A percentile compares a stretch with the other conserved stretches of the same genome.
Conservation (phyloP, 2,329 filamentous ascomycete species). For the Cordyceps sp. region DNA sequence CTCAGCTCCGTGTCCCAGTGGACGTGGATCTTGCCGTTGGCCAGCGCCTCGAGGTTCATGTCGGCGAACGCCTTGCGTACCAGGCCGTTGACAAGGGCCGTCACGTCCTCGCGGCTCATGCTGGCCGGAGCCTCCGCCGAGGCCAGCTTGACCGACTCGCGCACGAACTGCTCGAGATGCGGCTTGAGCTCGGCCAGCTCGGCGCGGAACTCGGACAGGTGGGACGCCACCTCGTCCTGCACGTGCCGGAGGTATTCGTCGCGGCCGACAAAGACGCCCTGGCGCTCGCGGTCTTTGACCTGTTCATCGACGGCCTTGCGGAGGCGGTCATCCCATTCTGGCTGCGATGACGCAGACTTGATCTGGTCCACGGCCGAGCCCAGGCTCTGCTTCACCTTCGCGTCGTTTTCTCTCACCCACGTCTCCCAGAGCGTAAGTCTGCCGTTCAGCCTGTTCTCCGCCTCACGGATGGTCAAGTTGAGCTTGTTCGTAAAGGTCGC, state of each 20-base stretch:
- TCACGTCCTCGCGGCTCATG: constrained; percentile 24
- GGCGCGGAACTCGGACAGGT: constrained; percentile 20
- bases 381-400: constrained; percentile 15
- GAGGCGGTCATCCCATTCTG: constrained; percentile 17
- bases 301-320: constrained; percentile 20
- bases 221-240: constrained; percentile 18
- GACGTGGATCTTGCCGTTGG: constrained; percentile 26
- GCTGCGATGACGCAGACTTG: constrained; percentile 14
- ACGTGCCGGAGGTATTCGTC: constrained; percentile 31
- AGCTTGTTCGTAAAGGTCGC: constrained; percentile 11
- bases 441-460: constrained; percentile 11
- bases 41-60: constrained; percentile 28
- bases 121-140: constrained; percentile 10
- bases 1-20: constrained; percentile 26
- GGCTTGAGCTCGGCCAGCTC: constrained; percentile 22
- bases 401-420: constrained; percentile 34
- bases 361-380: constrained; percentile 17
- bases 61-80: constrained; percentile 26
- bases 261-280: constrained; percentile 24
- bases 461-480: constrained; percentile 9
- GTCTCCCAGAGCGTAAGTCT: constrained; percentile 28
- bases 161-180: constrained; percentile 16
- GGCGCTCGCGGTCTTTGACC: constrained; percentile 11
- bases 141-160: constrained; percentile 12
- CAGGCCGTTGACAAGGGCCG: constrained; percentile 20